Base-by-base conservation (phyloP, 306 rosid species). In the Phaseolus lunatus region DNA sequence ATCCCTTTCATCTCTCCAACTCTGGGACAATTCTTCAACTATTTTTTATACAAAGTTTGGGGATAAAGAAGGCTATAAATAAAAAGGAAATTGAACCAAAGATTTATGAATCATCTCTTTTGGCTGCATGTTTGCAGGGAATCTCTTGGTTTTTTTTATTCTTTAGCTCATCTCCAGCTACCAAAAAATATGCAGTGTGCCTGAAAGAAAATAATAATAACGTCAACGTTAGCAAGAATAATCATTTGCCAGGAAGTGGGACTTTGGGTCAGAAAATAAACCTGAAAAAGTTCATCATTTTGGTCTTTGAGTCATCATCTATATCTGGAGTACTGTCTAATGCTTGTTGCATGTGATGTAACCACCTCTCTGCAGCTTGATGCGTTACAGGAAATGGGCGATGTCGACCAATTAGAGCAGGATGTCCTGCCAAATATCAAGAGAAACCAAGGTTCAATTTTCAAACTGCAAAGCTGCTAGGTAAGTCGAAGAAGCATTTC, bases 371-470 rank as follows among this genome's bases (percentile, higher is more conserved):
- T 0, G 96, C 98, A 62, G 97, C 97, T 80, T 78, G 86, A 67
- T 82, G 95, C 0, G 97, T 92, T 31, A 95, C 96, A 0, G 97
- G 90, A 85, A 95, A 95, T 15, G 96, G 97, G 18, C 96, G 90
- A 82, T 95, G 97, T 22, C 98, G 93, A 3, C 75, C 98, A 79
- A 92, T 92, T 66, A 95, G 92, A 75, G 98, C 97, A 57, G 98
- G 98, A 79, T 92, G 98, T 20, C 97, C 97, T 95, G 88, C 70
- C 79, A 86, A 66, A 29, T 27, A 74, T 52, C 61, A 81, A 49
- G 24, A 56, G 20, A 2, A 35, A 59, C 61, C 49, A 65, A 31
- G 81, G 57, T 39, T 39, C 56, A n/a, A 19, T 19, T 26, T 41
- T 66, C 23, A 68, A 48, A 23, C n/a, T 35, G 52, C 8, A 22